Percentiles rank a stretch among this genome's conserved stretches.
These are phyloP conservation scores for Chloranthus sessilifolius DNA, from an alignment of 164 flowering plant species.

Conservation along the genomic window DNA sequence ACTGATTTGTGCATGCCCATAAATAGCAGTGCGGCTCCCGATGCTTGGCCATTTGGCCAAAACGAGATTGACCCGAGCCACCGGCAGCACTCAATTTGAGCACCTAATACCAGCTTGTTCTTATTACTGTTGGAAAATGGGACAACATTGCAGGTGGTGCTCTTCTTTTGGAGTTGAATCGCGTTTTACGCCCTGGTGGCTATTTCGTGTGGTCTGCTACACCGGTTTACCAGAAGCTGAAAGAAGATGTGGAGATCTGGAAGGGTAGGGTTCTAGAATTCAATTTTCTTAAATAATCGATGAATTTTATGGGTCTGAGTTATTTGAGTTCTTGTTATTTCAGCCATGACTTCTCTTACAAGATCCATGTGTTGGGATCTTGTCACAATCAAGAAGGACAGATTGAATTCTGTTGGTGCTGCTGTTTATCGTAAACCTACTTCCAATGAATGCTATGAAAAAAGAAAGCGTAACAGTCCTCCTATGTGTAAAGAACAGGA, in stretches of 20 bases:
- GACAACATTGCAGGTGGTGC: slow-evolving; percentile 55
- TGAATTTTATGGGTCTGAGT: slow-evolving; percentile 9
- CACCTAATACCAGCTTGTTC: not conserved
- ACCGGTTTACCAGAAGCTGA: slow-evolving; percentile 78
- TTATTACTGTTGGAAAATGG: not conserved
- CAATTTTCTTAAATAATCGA: not conserved
- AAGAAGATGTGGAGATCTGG: slow-evolving; percentile 91
- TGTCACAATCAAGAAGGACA: slow-evolving; percentile 38
- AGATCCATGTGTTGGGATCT: slow-evolving; percentile 76
- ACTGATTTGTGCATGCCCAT: too few species aligned
- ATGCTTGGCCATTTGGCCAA: too few species aligned
- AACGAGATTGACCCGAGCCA: not conserved
- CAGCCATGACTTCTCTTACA: slow-evolving; percentile 69
- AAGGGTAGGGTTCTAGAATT: slow-evolving; percentile 38
- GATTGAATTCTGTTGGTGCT: slow-evolving; percentile 47
- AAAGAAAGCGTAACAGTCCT: slow-evolving; percentile 45
- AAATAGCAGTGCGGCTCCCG: too few species aligned
- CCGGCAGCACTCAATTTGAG: not conserved
- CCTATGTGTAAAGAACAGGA: slow-evolving; percentile 68
- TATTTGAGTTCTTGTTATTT: not conserved
- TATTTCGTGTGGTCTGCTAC: slow-evolving; percentile 98
- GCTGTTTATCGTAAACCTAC: slow-evolving; percentile 68
- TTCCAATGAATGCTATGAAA: slow-evolving; percentile 57
- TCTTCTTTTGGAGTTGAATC: slow-evolving; percentile 85
- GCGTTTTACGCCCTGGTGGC: slow-evolving; percentile 88